These are phyloP conservation scores for Sphenostylis stenocarpa DNA, from an alignment of 306 rosid species.

Conservation along the genomic window DNA sequence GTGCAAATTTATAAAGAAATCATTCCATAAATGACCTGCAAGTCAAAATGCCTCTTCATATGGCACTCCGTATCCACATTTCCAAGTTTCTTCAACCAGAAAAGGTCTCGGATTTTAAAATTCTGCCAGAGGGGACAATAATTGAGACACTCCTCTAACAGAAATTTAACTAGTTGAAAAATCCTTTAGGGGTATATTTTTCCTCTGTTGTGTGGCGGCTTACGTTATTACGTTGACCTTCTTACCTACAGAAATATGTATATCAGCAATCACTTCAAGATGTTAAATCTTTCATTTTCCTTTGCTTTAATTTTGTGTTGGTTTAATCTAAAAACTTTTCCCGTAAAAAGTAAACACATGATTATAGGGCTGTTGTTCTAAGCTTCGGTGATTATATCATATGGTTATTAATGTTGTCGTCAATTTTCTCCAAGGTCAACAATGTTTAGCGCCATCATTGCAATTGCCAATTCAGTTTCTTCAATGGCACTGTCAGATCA, in stretches of 20 bases:
- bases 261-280: constrained; percentile 25
- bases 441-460: constrained; percentile 18
- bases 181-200: neutral
- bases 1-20: constrained; percentile 25
- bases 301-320: neutral
- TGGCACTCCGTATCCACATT: constrained; percentile 38
- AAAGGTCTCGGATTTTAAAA: constrained; percentile 19
- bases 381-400: constrained; percentile 16
- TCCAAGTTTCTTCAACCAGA: constrained; percentile 29
- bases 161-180: constrained; percentile 11
- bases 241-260: neutral
- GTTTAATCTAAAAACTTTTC: neutral
- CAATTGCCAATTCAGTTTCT: neutral
- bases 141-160: constrained; percentile 12
- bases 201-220: constrained; percentile 21
- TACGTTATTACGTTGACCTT: constrained; percentile 24
- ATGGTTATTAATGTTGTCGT: neutral
- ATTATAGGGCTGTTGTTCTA: constrained; percentile 9
- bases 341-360: neutral
- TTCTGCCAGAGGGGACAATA: constrained; percentile 20
- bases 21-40: constrained; percentile 15
- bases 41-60: constrained; percentile 44
- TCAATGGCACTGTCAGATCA: neutral
- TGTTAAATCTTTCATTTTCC: neutral
- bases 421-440: constrained; percentile 11